Evolutionary conservation across 2,329 filamentous ascomycete species (phyloP).

Genomic region (Geoglossum cookeanum): DNA sequence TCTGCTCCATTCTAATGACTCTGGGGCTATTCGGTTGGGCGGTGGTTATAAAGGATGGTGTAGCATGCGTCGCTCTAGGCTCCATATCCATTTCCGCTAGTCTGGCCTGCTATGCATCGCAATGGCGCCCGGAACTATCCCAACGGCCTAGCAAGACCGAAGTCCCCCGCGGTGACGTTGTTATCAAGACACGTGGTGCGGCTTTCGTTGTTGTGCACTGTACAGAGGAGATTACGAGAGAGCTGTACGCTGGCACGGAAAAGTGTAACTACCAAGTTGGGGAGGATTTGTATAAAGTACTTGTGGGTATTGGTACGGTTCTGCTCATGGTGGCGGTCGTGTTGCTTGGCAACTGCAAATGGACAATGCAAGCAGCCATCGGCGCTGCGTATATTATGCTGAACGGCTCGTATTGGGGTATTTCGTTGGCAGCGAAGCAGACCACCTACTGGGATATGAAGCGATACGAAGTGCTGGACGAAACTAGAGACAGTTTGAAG

Average conservation of each 20-base stretch:
- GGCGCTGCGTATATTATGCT: constrained; percentile 37
- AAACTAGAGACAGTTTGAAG: too few species aligned
- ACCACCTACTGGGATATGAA: too few species aligned
- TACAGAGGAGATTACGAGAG: constrained; percentile 40
- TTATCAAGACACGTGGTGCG: constrained; percentile 40
- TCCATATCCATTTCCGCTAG: constrained; percentile 34
- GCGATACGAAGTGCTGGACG: too few species aligned
- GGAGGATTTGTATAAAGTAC: constrained; percentile 27
- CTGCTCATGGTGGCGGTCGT: constrained; percentile 43
- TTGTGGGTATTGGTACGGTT: constrained; percentile 39
- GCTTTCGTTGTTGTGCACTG: constrained; percentile 39
- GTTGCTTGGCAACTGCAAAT: constrained; percentile 41
- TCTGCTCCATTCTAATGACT: constrained; percentile 32
- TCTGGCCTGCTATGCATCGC: constrained; percentile 36
- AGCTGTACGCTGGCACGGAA: constrained; percentile 41
- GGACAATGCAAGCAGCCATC: constrained; percentile 39
- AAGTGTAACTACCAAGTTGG: constrained; percentile 36
- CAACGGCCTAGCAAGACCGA: constrained; percentile 28
- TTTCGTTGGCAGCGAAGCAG: background rate
- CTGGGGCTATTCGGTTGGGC: constrained; percentile 28
- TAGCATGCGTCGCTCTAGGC: constrained; percentile 31
- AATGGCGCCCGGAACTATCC: constrained; percentile 37
- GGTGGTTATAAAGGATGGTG: constrained; percentile 27
- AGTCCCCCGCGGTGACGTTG: constrained; percentile 37
- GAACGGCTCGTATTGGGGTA: constrained; percentile 38